Base-by-base conservation (phyloP, 75 land plant species). In the Larix kaempferi region DNA sequence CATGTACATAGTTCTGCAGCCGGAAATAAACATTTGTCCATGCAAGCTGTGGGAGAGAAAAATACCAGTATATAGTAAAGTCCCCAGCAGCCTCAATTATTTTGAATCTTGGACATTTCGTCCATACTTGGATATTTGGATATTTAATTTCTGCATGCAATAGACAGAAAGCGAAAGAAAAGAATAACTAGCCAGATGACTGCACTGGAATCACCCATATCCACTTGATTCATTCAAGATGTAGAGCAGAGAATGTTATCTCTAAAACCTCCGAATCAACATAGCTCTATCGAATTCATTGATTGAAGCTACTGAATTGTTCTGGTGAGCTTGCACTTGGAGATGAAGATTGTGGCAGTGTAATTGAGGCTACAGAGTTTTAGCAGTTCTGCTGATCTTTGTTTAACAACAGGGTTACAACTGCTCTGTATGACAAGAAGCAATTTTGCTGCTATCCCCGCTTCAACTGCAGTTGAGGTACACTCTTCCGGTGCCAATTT, bases 321-420 rank as follows among this genome's bases (percentile, higher is more conserved):
- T 77, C 52, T 7, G 23, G 78, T 77, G 41, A 77, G 74, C 26
- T 77, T 67, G 77, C 84, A 79, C 54, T 83, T 83, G 56, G 82
- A 83, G 29, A 83, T 83, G 82, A 83, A 83, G 26, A 67, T 55
- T 8, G 84, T 79, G 5, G 77, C 77, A 8, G 81, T 74, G 74
- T 83, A 83, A 67, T 75, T 83, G n/a, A 74, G 63, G 26, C 82
- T 79, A 52, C 81, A 80, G n/a, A 83, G 82, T 65, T 83, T 83
- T 77, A 83, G 49, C 16, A 83, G 76, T 49, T 91, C 93, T 26
- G 87, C 83, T 4, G 91, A 71, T 65, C 78, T 27, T 58, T 91
- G 91, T 69, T 77, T 77, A 27, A 77, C 52, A 41, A 77, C 78
- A 29, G 78, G 78, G 41, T 77, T 77, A 65, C 78, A 77, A 63